A percentile compares a stretch with the other conserved stretches of the same genome.
phyloP scores from a whole-genome alignment of 2,329 filamentous ascomycete species.

The Aureobasidium subglaciale region DNA sequence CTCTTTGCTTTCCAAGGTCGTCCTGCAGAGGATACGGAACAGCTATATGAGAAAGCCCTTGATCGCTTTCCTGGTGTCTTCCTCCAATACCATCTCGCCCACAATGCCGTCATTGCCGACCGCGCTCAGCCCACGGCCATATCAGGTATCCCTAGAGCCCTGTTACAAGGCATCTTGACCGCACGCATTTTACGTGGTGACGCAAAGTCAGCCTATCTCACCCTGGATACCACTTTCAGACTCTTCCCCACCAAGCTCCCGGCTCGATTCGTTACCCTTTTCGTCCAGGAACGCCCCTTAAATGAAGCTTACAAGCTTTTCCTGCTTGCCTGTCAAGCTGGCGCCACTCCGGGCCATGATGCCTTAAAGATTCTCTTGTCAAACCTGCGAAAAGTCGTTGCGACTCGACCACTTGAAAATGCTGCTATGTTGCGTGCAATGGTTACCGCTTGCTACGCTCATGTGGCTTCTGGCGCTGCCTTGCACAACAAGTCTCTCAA shows the following conservation, averaged over 20 bases:
- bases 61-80: constrained; percentile 42
- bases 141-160: constrained; percentile 33
- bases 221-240: constrained; percentile 42
- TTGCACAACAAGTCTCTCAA: constrained; percentile 32
- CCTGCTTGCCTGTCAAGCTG: constrained; percentile 42
- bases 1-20: constrained; percentile 37
- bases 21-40: constrained; percentile 37
- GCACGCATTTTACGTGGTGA: constrained; percentile 41
- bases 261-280: constrained; percentile 37
- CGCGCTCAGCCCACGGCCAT: constrained; percentile 29
- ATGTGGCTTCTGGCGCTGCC: constrained; percentile 33
- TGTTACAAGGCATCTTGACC: constrained; percentile 43
- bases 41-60: constrained; percentile 39
- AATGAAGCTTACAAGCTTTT: constrained; percentile 42
- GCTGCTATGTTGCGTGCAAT: constrained; percentile 30
- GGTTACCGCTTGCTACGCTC: constrained; percentile 37
- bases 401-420: neutral
- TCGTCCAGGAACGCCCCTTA: constrained; percentile 40
- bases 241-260: constrained; percentile 39
- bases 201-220: constrained; percentile 43
- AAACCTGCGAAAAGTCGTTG: constrained; percentile 22
- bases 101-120: constrained; percentile 40
- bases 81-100: constrained; percentile 41
- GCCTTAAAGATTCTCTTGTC: constrained; percentile 30
- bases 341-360: constrained; percentile 28